Conservation (phyloP, 2,329 filamentous ascomycete species). For the Aspergillus fijiensis region DNA sequence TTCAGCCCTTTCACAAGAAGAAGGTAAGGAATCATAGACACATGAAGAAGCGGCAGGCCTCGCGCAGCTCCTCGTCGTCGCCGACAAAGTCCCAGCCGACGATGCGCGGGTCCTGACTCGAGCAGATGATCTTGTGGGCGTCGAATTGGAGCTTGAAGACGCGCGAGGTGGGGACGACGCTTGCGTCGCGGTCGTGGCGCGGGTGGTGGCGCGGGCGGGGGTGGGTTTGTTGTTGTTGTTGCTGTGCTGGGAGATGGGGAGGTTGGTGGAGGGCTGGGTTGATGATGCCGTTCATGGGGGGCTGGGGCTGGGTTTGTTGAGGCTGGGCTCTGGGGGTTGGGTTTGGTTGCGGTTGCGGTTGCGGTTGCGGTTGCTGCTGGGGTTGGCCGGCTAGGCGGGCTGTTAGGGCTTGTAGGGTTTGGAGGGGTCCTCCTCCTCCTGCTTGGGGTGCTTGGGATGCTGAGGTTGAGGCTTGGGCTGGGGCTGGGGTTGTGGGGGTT, state of each 20-base stretch:
- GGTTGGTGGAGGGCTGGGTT: background rate
- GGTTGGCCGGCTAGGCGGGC: background rate
- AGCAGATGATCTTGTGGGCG: slow-evolving; percentile 87
- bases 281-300: background rate
- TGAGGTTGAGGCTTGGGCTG: background rate
- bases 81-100: slow-evolving; percentile 98
- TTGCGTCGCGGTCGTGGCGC: background rate
- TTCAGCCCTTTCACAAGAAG: too few relatives aligned
- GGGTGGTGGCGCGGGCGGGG: background rate
- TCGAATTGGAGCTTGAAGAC: slow-evolving; percentile 99
- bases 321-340: background rate
- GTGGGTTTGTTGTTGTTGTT: background rate
- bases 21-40: slow-evolving; percentile 28
- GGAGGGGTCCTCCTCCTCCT: background rate
- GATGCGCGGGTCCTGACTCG: slow-evolving; percentile 85
- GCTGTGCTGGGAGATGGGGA: background rate
- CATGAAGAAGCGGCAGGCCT: slow-evolving; percentile 75
- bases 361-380: background rate
- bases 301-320: background rate
- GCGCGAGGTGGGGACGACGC: slow-evolving; percentile 50
- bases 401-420: background rate
- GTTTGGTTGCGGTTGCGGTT: background rate
- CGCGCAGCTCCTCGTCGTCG: slow-evolving; percentile 74
- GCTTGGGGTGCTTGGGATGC: background rate
- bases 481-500: too few relatives aligned